These are phyloP conservation scores for Lavandula angustifolia DNA, from an alignment of 257 asterid genomes.

Conservation along the genomic window DNA sequence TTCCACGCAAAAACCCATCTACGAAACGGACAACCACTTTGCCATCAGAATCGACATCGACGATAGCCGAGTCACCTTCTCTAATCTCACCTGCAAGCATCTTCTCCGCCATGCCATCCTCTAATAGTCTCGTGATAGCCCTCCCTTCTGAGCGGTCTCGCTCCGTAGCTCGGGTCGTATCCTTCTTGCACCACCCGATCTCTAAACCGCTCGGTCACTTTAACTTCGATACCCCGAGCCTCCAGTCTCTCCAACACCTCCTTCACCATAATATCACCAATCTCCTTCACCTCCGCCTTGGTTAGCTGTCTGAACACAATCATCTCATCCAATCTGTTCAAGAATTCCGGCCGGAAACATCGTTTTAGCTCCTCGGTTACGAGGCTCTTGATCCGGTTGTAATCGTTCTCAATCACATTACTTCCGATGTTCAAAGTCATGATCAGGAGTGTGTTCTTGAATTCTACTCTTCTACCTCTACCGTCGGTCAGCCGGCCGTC, in stretches of 20 bases:
- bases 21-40: too few species aligned
- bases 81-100: constrained; percentile 65
- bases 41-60: constrained; percentile 67
- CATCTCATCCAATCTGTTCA: constrained; percentile 80
- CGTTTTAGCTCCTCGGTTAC: constrained; percentile 67
- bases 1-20: too few species aligned
- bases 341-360: constrained; percentile 75
- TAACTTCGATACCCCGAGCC: constrained; percentile 54
- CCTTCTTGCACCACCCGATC: constrained; percentile 75
- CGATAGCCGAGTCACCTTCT: constrained; percentile 67
- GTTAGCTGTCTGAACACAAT: constrained; percentile 77
- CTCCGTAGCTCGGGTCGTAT: constrained; percentile 75
- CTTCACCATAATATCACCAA: constrained; percentile 66
- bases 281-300: constrained; percentile 70
- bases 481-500: constrained; percentile 87
- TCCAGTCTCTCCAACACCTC: constrained; percentile 67
- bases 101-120: constrained; percentile 84
- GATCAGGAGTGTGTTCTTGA: constrained; percentile 77
- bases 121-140: constrained; percentile 77
- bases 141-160: constrained; percentile 80
- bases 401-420: constrained; percentile 66
- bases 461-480: constrained; percentile 76
- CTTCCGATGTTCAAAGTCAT: constrained; percentile 85
- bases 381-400: constrained; percentile 63
- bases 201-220: constrained; percentile 60